Base-by-base conservation (phyloP, 2,329 filamentous ascomycete species). In the Penicillium sp. region DNA sequence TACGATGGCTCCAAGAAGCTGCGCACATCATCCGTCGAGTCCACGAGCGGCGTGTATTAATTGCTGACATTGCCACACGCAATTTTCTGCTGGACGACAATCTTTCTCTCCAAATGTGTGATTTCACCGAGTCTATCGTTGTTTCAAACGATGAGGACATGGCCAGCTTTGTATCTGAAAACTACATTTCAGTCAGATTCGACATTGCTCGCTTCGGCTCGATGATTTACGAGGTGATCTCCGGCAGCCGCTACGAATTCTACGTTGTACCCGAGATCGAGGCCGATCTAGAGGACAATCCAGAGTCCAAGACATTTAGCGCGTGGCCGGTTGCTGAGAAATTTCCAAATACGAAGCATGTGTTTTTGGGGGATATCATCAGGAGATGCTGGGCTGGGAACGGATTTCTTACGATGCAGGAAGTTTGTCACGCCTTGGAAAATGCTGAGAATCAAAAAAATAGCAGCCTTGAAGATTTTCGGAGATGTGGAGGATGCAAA, bases 141-240 rank as follows among this genome's bases (percentile, higher is more conserved):
- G 47, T 67, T 27, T 49, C 56, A 6, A 45, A 59, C 8, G 53
- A 61, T 41, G 45, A 50, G 13, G 29, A 58, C 49, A 63, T 68
- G 50, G 51, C 61, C 11, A 50, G 50, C 8, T 18, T 18, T 18
- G 53, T 51, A 9, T 56, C 66, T 46, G 59, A 66, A 28, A 48
- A 53, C 35, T 62, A 60, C 26, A 66, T 54, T 45, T 59, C 59
- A 1, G 54, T 58, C 11, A 52, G 55, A 24, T 64, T 55, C 11
- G 62, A 68, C 47, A 61, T 69, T 42, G 61, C 59, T 2, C 56
- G 58, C 25, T 54, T 67, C 18, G 64, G 62, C 6, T 50, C 57
- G 27, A 63, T 66, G 12, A 47, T 51, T 28, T 67, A 61, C 43
- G 57, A 65, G 48, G 49, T 66, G 13, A 43, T 60, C 4, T 60